Percentiles rank a stretch among this genome's conserved stretches.
Conservation (phyloP, 2,329 filamentous ascomycete genomes). For the Arthrobotrys iridis region DNA sequence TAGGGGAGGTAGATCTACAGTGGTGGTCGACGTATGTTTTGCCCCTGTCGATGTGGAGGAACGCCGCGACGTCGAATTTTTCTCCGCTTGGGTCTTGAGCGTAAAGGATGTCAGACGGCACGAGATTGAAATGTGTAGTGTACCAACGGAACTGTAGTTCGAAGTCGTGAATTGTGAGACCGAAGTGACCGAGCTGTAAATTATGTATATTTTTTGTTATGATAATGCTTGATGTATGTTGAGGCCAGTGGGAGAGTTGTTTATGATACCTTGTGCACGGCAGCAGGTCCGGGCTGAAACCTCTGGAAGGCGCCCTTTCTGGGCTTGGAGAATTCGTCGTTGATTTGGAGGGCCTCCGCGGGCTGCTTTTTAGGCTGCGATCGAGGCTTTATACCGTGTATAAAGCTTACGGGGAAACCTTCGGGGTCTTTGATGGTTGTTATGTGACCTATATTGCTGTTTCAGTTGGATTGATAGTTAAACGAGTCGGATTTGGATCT, state of each 20-base stretch:
- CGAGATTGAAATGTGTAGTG: slow-evolving; percentile 59
- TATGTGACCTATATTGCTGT: slow-evolving; percentile 51
- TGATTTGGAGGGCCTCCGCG: slow-evolving; percentile 57
- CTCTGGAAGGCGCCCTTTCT: slow-evolving; percentile 59
- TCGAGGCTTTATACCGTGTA: slow-evolving; percentile 59
- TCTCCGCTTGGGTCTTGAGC: slow-evolving; percentile 50
- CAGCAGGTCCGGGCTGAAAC: slow-evolving; percentile 59
- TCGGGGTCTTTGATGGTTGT: slow-evolving; percentile 62
- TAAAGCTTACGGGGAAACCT: slow-evolving; percentile 62
- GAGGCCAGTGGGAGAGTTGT: slow-evolving; percentile 60
- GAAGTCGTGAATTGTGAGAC: slow-evolving; percentile 58
- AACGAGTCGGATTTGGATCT: not conserved
- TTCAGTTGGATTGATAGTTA: not conserved
- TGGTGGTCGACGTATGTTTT: slow-evolving; percentile 68
- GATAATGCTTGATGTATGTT: no score
- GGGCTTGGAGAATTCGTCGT: slow-evolving; percentile 59
- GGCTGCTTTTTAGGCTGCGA: slow-evolving; percentile 56
- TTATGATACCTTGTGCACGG: slow-evolving; percentile 59
- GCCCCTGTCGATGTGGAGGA: slow-evolving; percentile 68
- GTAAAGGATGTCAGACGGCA: slow-evolving; percentile 60
- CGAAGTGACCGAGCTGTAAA: slow-evolving; percentile 59
- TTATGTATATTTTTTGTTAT: no score
- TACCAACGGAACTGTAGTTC: slow-evolving; percentile 58
- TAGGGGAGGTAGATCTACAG: slow-evolving; percentile 9
- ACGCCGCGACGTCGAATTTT: slow-evolving; percentile 63